These are phyloP conservation scores for Ustilago crameri DNA, from an alignment of 1,284 basidiomycete genomes.

Conservation along the genomic window DNA sequence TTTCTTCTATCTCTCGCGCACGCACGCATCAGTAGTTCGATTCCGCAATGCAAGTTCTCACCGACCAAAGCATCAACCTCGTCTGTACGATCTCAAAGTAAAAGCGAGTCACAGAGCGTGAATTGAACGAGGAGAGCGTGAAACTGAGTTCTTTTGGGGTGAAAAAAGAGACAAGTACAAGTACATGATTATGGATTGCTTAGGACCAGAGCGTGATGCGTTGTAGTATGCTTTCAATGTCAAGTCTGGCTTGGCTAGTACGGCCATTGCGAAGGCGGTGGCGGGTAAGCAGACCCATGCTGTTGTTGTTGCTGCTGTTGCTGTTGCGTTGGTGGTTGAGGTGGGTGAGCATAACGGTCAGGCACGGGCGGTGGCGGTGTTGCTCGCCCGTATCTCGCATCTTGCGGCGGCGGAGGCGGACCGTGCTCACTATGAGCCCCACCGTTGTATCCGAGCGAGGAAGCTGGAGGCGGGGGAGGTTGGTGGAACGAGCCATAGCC, in stretches of 20 bases:
- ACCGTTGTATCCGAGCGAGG: background rate
- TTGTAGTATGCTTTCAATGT: background rate
- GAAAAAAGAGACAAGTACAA: too few species aligned
- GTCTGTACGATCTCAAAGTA: too few species aligned
- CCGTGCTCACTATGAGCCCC: too few species aligned
- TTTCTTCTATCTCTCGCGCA: background rate
- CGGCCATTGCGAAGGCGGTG: slow-evolving; percentile 7
- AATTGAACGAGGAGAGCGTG: too few species aligned
- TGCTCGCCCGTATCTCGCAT: background rate
- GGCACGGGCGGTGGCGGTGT: background rate
- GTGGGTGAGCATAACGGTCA: background rate
- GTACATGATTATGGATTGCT: background rate
- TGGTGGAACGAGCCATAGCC: background rate
- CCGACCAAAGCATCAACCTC: too few species aligned
- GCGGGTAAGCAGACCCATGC: background rate
- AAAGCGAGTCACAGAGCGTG: too few species aligned
- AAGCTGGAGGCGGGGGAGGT: background rate
- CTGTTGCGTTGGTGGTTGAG: background rate
- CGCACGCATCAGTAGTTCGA: too few species aligned
- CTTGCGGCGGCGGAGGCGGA: background rate
- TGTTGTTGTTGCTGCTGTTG: background rate
- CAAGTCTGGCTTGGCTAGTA: background rate
- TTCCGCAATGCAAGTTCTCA: too few species aligned
- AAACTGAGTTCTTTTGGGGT: too few species aligned
- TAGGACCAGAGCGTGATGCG: background rate